These are phyloP conservation scores for Paramecium sexaurelia DNA, from an alignment of 73 alveolate species.

Conservation along the genomic window DNA sequence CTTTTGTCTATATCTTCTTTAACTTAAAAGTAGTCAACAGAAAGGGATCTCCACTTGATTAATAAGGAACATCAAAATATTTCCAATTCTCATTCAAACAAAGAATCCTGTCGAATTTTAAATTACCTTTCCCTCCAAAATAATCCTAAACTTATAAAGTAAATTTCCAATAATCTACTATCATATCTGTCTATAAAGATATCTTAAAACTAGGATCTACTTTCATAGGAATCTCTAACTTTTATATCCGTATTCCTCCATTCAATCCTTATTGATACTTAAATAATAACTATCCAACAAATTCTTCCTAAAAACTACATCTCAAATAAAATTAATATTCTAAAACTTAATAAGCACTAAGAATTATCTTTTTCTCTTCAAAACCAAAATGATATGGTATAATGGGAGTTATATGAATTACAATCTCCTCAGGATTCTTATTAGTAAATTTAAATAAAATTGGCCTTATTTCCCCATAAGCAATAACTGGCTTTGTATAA, in stretches of 20 bases:
- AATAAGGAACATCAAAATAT: not conserved
- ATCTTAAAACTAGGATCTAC: constrained; percentile 41
- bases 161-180: constrained; percentile 35
- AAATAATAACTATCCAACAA: constrained; percentile 41
- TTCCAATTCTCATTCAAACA: constrained; percentile 50
- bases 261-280: not conserved
- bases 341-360: not conserved
- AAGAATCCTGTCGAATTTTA: constrained; percentile 14
- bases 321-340: constrained; percentile 16
- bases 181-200: constrained; percentile 23
- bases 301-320: constrained; percentile 41
- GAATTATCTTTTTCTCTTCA: not conserved
- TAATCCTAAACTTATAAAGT: constrained; percentile 17
- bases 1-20: not conserved
- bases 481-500: not conserved
- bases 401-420: not conserved
- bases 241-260: constrained; percentile 36
- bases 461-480: constrained; percentile 51
- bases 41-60: constrained; percentile 38
- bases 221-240: constrained; percentile 47
- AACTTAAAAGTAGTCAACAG: not conserved
- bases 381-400: constrained; percentile 54
- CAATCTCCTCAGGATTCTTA: not conserved
- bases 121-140: constrained; percentile 45
- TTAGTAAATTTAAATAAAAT: constrained; percentile 29